Base-by-base conservation (phyloP, 2,329 filamentous ascomycete species). In the Ascochyta clinopodiicola region DNA sequence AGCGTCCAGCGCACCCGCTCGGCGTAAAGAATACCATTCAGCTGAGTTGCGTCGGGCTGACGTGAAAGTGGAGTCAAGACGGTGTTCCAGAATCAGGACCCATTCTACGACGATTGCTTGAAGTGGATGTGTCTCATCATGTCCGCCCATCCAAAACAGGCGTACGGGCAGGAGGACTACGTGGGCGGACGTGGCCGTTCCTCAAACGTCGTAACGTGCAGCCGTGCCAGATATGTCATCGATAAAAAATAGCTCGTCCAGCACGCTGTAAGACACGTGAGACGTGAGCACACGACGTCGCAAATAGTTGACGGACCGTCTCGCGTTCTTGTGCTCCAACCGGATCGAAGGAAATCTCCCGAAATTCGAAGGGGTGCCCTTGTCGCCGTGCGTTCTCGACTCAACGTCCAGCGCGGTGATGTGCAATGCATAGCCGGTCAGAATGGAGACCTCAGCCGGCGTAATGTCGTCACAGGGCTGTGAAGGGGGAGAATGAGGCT, bases 111-210 rank as follows among this genome's bases (percentile, higher is more conserved):
- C 19, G 37, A 39, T 44, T 53, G 56, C 56, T 52, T 51, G 56
- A 45, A 42, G 48, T 37, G 55, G 46, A 58, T 42, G 45, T 47
- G 61, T 64, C 53, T 66, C 59, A 62, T 56, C 40, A 57, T 59
- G 53, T 53, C 62, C 59, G 60, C 58, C 59, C 53, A 50, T n/a
- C 40, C 29, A 46, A 40, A 47, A 25, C n/a, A 44, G 39, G 39
- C 44, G 35, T 34, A 27, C 6, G 40, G n/a, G 6, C 19, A 22
- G 24, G 45, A 55, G 51, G 42, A 50, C 51, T 57, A 29, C 34
- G 3, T 34, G n/a, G 17, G 27, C 45, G 27, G 45, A 71, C 70
- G 66, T 70, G 69, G 63, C 66, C 58, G 59, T 57, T 63, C 56
- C 65, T 63, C 60, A 68, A 65, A 66, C 55, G 67, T 60, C 45